Conservation (phyloP, 768 basidiomycete genomes). For the Gloeostereum incarnatum region DNA sequence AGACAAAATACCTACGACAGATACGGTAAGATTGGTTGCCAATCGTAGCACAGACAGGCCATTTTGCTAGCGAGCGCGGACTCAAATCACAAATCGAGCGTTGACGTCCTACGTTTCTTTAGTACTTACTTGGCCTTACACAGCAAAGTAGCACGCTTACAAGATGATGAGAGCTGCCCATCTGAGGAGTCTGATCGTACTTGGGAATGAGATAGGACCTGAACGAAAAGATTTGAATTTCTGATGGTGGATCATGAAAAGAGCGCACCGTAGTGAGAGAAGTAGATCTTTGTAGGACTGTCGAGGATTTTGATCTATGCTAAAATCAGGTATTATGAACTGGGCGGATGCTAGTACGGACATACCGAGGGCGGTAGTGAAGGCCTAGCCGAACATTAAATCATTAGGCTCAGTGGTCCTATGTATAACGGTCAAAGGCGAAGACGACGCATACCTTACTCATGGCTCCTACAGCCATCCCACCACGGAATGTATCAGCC, state of each 20-base stretch:
- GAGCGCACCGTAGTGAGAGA: constrained; percentile 47
- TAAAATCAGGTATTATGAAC: neutral
- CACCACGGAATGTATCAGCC: constrained; percentile 56
- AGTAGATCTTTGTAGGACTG: constrained; percentile 64
- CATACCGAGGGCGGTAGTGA: constrained; percentile 42
- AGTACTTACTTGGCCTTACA: no score
- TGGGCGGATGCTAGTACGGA: neutral
- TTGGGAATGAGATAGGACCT: constrained; percentile 48
- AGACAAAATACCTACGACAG: no score
- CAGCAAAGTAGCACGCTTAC: no score
- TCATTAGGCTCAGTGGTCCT: neutral
- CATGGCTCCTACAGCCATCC: constrained; percentile 71
- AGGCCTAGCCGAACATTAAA: constrained; percentile 35
- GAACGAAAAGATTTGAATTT: no score
- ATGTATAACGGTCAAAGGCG: neutral
- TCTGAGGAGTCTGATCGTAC: constrained; percentile 64
- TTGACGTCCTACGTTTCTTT: no score
- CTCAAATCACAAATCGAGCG: no score
- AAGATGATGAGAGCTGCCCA: constrained; percentile 71
- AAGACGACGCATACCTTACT: constrained; percentile 68
- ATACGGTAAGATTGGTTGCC: no score
- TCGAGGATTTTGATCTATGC: constrained; percentile 34
- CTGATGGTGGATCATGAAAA: no score
- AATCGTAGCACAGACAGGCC: no score
- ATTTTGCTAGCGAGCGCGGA: no score